Evolutionary conservation across 2,329 filamentous ascomycete species (phyloP).

Genomic region (Hymenoscyphus salicellus): DNA sequence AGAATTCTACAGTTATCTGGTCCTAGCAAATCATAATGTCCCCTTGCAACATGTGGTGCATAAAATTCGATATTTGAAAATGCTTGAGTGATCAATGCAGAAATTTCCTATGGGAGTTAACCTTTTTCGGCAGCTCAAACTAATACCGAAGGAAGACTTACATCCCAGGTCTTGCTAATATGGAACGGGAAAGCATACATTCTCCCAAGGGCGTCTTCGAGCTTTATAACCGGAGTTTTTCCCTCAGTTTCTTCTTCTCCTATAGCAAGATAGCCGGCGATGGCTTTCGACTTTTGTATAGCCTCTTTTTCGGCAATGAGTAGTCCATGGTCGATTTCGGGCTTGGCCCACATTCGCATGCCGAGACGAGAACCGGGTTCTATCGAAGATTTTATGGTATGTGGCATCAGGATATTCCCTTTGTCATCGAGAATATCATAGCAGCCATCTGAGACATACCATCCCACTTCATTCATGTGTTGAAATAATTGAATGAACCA

Average conservation of each 20-base stretch:
- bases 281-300: not conserved
- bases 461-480: not conserved
- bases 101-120: no score
- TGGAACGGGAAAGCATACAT: no score
- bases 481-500: not conserved
- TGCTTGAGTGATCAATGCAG: no score
- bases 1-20: no score
- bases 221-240: no score
- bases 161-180: no score
- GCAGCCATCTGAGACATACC: not conserved
- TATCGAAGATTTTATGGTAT: not conserved
- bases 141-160: no score
- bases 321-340: not conserved
- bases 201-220: no score
- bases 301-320: not conserved
- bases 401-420: not conserved
- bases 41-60: no score
- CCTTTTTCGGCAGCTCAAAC: no score
- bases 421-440: not conserved
- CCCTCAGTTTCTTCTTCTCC: not conserved
- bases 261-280: not conserved
- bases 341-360: not conserved
- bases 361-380: not conserved
- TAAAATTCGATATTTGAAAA: no score
- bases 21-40: no score